These are phyloP conservation scores for Candida pseudoviswanathii DNA, from an alignment of 1,139 yeast species.

Conservation along the genomic window DNA sequence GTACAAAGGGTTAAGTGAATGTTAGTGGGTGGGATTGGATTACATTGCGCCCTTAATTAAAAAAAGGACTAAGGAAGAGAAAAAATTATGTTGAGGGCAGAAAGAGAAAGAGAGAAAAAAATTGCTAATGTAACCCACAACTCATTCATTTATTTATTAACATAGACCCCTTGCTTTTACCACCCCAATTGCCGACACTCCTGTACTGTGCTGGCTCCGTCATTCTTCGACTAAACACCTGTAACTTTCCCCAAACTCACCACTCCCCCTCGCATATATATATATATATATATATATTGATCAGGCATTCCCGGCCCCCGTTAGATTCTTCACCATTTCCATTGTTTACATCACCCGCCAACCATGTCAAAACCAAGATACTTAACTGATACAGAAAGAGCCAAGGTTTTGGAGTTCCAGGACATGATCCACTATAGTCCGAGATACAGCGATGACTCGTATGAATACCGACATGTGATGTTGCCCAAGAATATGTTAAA, in stretches of 20 bases:
- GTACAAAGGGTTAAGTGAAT: neutral
- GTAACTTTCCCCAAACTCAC: too few relatives aligned
- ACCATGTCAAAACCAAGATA: constrained; percentile 57
- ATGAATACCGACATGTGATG: constrained; percentile 91
- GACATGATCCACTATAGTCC: constrained; percentile 96
- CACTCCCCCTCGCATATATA: too few relatives aligned
- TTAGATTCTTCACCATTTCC: neutral
- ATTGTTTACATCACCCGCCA: neutral
- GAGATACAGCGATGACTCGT: constrained; percentile 84
- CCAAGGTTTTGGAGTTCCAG: constrained; percentile 85
- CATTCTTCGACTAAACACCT: neutral
- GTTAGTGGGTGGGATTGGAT: neutral
- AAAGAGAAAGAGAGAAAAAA: neutral
- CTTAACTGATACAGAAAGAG: constrained; percentile 80
- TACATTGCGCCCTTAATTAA: neutral
- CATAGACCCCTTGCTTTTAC: neutral
- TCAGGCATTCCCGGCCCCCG: neutral
- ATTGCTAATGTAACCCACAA: neutral
- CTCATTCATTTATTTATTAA: neutral
- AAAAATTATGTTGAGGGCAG: neutral
- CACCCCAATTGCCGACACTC: neutral
- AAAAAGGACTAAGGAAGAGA: neutral
- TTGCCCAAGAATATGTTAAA: constrained; percentile 95
- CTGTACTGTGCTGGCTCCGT: neutral
- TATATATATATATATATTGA: neutral